Evolutionary conservation across 352 stramenopile genomes (phyloP), one percentile per base, ranked within the genome.

Genomic region (Globisporangium lucens): DNA sequence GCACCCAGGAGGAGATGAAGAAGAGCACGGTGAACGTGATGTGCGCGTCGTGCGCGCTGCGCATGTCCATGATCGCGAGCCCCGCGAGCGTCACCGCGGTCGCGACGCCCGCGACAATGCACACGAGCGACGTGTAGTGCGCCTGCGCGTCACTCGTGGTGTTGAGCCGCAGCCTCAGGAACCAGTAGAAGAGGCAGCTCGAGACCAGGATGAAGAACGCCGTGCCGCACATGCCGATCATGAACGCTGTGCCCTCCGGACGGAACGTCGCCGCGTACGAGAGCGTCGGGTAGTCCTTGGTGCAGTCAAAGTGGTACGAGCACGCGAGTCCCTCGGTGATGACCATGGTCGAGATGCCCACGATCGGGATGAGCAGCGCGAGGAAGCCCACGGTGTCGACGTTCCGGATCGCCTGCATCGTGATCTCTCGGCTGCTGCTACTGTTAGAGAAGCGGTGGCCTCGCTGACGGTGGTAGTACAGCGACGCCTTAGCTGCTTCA

Each of bases 251-350:
- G 35, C 75, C 79, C 43, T 91, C 82, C 8, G 87, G 89, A 58
- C 75, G 76, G 72, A 93, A 94, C 27, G 83, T 89, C 30, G 89
- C 89, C 7, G 89, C 87, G 64, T 93, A 94, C 62, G 89, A 96
- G 15, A 96, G 75, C 59, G 89, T 96, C 30, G 89, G 89, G 73
- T 87, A 95, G 36, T 89, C 69, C 27, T 79, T 73, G 0, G 81
- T 74, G 67, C 89, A 96, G 56, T 81, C 79, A 66, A 94, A 96
- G 59, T 95, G 85, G 55, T 82, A 72, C 0, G 60, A 60, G 64
- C 89, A 96, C 27, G 87, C 88, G 57, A 94, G 69, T 0, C 77
- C 61, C 58, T 93, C 87, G 13, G 87, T 95, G 15, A 69, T 30
- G 13, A 91, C 60, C 83, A 96, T 94, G 24, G 89, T 94, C 24